These are phyloP conservation scores for Dactylonectria macrodidyma DNA, from an alignment of 2,329 filamentous ascomycete species.

Conservation along the genomic window DNA sequence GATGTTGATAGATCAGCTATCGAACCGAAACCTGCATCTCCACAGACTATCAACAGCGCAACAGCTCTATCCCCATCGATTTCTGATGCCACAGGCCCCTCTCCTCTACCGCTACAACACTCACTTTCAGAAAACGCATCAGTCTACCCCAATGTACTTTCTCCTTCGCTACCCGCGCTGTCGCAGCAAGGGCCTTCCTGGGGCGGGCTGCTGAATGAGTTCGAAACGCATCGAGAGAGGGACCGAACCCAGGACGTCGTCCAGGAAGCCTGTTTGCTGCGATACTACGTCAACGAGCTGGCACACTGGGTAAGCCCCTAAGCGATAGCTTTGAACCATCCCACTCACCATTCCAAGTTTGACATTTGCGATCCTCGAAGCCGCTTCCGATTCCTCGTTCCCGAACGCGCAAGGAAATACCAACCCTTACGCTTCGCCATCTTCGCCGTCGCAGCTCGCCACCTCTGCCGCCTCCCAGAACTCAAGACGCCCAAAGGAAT, in stretches of 20 bases:
- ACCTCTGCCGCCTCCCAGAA: constrained; percentile 27
- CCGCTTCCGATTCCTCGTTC: constrained; percentile 32
- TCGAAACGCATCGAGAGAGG: constrained; percentile 20
- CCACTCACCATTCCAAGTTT: constrained; percentile 18
- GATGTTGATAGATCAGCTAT: background rate
- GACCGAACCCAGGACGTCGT: constrained; percentile 5
- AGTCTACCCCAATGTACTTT: background rate
- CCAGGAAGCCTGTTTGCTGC: constrained; percentile 39
- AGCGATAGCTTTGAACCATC: rapidly evolving
- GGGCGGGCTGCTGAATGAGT: constrained; percentile 11
- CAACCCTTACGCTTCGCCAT: constrained; percentile 37
- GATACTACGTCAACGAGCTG: constrained; percentile 39
- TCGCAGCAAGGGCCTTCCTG: constrained; percentile 34
- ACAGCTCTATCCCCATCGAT: background rate
- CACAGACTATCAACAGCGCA: background rate
- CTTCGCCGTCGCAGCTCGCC: constrained; percentile 33
- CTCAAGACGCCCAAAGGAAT: constrained; percentile 30
- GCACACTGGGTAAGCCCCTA: constrained; percentile 34
- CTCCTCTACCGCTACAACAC: background rate
- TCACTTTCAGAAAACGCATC: background rate
- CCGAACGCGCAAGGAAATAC: constrained; percentile 35
- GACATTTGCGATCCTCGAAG: constrained; percentile 36
- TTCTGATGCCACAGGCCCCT: constrained; percentile 5
- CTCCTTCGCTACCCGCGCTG: background rate
- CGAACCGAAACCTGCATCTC: background rate